phyloP scores from a whole-genome alignment of 2,329 filamentous ascomycete species.

The Tolypocladium inflatum region DNA sequence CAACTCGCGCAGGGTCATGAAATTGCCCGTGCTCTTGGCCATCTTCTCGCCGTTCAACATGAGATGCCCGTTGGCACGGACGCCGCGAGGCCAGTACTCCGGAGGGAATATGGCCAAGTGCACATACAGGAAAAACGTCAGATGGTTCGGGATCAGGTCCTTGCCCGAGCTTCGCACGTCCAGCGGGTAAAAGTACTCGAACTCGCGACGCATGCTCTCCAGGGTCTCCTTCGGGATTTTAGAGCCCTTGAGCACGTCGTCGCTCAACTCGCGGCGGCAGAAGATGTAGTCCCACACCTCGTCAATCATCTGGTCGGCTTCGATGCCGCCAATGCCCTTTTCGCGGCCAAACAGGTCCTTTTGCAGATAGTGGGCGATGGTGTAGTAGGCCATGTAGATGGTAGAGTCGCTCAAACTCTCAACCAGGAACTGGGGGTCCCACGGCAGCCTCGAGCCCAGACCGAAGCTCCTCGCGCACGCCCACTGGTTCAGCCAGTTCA shows the following conservation, averaged over 20 bases:
- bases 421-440: slow-evolving; percentile 84
- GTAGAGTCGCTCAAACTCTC: slow-evolving; percentile 89
- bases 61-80: slow-evolving; percentile 87
- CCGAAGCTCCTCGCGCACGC: slow-evolving; percentile 88
- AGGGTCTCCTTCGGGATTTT: slow-evolving; percentile 67
- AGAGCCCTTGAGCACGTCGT: slow-evolving; percentile 54
- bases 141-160: slow-evolving; percentile 85
- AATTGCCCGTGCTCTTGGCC: slow-evolving; percentile 96
- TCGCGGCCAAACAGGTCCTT: slow-evolving; percentile 76
- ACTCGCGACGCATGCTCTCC: slow-evolving; percentile 76
- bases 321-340: slow-evolving; percentile 58
- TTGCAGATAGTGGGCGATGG: slow-evolving; percentile 59
- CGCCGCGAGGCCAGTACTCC: slow-evolving; percentile 78
- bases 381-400: slow-evolving; percentile 82
- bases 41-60: slow-evolving; percentile 97
- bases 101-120: slow-evolving; percentile 82
- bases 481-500: slow-evolving; percentile 94
- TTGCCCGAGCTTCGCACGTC: slow-evolving; percentile 85
- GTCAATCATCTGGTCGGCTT: slow-evolving; percentile 80
- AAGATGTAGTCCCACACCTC: slow-evolving; percentile 97
- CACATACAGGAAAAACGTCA: slow-evolving; percentile 93
- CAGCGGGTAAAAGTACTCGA: slow-evolving; percentile 94
- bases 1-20: slow-evolving; percentile 80
- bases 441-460: slow-evolving; percentile 87
- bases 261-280: slow-evolving; percentile 59